Conservation (phyloP, 495 filamentous ascomycete genomes). For the Aspergillus olivimuriae region DNA sequence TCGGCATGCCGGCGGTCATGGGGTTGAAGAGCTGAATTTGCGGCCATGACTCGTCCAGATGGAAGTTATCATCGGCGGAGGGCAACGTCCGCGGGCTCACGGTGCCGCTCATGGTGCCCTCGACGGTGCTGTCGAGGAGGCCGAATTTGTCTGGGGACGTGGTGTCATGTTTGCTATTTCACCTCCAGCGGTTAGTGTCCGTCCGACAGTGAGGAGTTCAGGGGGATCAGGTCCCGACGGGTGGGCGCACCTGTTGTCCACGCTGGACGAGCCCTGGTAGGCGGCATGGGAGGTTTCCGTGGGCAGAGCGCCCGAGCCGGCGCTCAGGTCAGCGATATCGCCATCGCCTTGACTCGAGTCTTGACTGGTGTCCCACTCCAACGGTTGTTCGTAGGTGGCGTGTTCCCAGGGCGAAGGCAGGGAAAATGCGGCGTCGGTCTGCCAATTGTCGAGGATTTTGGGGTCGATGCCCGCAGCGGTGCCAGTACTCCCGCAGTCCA, state of each 20-base stretch:
- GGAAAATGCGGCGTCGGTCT: conserved; percentile 33
- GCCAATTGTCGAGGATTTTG: conserved; percentile 43
- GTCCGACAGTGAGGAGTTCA: background rate
- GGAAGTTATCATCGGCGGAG: conserved; percentile 40
- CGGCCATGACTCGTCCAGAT: conserved; percentile 37
- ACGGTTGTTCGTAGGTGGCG: conserved; percentile 32
- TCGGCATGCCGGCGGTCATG: conserved; percentile 27
- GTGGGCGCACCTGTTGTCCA: conserved; percentile 24
- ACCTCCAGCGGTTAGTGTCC: too few relatives aligned
- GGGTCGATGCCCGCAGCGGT: conserved; percentile 44
- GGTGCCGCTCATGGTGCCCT: conserved; percentile 35
- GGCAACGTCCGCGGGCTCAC: conserved; percentile 39
- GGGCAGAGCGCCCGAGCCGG: conserved; percentile 26
- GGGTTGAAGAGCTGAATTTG: conserved; percentile 37
- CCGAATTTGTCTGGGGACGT: conserved; percentile 28
- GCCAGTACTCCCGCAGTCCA: conserved; percentile 39
- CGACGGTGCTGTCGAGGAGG: conserved; percentile 24
- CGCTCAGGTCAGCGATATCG: conserved; percentile 32
- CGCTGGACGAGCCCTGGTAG: conserved; percentile 19
- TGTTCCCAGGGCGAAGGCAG: conserved; percentile 35
- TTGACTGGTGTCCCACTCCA: conserved; percentile 41
- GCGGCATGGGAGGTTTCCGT: conserved; percentile 12
- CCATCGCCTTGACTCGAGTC: conserved; percentile 38
- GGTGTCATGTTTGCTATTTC: conserved; percentile 23
- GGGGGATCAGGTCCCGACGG: background rate